Conservation (phyloP, 805 yeast species). For the Saccharomycopsis babjevae region DNA sequence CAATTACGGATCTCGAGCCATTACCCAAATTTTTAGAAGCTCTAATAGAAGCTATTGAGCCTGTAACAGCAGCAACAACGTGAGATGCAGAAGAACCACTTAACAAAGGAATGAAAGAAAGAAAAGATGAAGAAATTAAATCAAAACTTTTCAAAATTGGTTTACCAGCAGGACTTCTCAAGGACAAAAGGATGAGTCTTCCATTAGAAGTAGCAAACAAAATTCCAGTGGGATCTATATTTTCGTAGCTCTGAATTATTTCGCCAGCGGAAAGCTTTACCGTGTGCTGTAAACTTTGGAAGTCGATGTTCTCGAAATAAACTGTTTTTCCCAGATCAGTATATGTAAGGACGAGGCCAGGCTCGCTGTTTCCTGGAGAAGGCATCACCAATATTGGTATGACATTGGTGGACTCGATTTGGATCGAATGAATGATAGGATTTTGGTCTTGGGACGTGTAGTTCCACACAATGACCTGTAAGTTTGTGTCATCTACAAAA, state of each 20-base stretch:
- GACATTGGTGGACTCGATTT: conserved; percentile 3
- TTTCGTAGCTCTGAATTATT: conserved; percentile 42
- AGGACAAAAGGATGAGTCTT: conserved; percentile 47
- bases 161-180: conserved; percentile 62
- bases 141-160: conserved; percentile 29
- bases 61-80: conserved; percentile 17
- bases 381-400: conserved; percentile 54
- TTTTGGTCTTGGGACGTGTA: conserved; percentile 50
- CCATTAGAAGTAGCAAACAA: conserved; percentile 61
- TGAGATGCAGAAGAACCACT: background rate
- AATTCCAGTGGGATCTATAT: conserved; percentile 67
- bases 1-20: conserved; percentile 36
- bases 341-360: conserved; percentile 64
- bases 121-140: conserved; percentile 26
- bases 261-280: conserved; percentile 44
- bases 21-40: conserved; percentile 42
- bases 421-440: conserved; percentile 36
- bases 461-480: conserved; percentile 53
- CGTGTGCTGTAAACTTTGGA: conserved; percentile 42
- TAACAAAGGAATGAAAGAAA: conserved; percentile 22
- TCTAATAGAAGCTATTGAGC: conserved; percentile 47
- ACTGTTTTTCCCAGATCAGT: conserved; percentile 46
- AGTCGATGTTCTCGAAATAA: conserved; percentile 68
- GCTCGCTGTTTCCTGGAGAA: conserved; percentile 39
- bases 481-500: conserved; percentile 27